Percentiles rank a stretch among this genome's conserved stretches.
These are phyloP conservation scores for Akanthomyces uredinophilus DNA, from an alignment of 2,329 filamentous ascomycete species.

Conservation along the genomic window DNA sequence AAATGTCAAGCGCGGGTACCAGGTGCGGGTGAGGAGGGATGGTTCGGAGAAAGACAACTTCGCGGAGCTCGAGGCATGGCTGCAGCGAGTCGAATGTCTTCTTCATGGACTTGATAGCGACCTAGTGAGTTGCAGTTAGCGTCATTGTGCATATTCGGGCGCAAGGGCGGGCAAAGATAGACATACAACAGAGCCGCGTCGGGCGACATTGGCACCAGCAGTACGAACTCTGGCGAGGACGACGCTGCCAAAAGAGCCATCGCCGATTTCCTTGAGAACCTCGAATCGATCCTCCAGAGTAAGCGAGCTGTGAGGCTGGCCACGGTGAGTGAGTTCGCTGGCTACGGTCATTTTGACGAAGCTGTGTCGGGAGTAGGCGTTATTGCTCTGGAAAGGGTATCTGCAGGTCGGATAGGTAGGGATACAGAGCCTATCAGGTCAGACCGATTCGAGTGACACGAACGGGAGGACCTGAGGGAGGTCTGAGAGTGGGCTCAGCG, in stretches of 20 bases:
- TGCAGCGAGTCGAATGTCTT: slow-evolving; percentile 93
- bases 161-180: slow-evolving; percentile 15
- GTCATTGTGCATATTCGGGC: neutral
- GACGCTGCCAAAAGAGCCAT: slow-evolving; percentile 97
- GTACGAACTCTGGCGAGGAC: slow-evolving; percentile 85
- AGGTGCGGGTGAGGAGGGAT: slow-evolving; percentile 84
- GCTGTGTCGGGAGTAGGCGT: slow-evolving; percentile 12
- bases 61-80: slow-evolving; percentile 86
- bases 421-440: slow-evolving; percentile 10
- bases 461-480: slow-evolving; percentile 11
- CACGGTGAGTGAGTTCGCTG: slow-evolving; percentile 67
- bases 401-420: slow-evolving; percentile 5
- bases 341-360: slow-evolving; percentile 65
- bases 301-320: slow-evolving; percentile 54
- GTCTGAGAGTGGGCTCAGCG: slow-evolving; percentile 8
- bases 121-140: slow-evolving; percentile 45
- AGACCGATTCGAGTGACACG: slow-evolving; percentile 5
- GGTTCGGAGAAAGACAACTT: slow-evolving; percentile 93
- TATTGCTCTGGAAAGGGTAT: slow-evolving; percentile 4
- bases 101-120: slow-evolving; percentile 99
- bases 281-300: slow-evolving; percentile 92
- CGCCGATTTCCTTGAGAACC: slow-evolving; percentile 94
- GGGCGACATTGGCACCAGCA: slow-evolving; percentile 81
- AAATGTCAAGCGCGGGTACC: slow-evolving; percentile 96
- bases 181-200: slow-evolving; percentile 86